A percentile compares a stretch with the other conserved stretches of the same genome.
These are phyloP conservation scores for Pseudogymnoascus sp. DNA, from an alignment of 2,329 filamentous ascomycete species.

Conservation along the genomic window DNA sequence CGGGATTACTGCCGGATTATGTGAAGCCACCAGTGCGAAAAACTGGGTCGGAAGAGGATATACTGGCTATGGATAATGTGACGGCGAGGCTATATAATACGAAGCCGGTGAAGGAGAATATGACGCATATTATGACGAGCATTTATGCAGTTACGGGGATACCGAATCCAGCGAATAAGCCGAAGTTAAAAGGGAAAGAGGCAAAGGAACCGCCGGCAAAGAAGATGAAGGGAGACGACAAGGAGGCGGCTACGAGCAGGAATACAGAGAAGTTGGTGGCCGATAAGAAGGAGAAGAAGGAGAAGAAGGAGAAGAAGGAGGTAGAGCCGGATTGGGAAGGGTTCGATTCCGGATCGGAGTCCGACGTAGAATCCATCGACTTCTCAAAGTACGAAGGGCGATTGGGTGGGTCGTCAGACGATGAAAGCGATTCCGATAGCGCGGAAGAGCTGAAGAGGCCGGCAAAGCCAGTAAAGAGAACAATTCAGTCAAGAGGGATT, in stretches of 20 bases:
- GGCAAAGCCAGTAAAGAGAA: conserved; percentile 10
- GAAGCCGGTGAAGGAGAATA: conserved; percentile 41
- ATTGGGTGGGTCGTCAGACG: conserved; percentile 26
- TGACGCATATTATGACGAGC: conserved; percentile 31
- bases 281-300: conserved; percentile 15
- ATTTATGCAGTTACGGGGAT: conserved; percentile 26
- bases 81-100: conserved; percentile 46
- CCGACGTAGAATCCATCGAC: conserved; percentile 14
- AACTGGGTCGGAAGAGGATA: conserved; percentile 22
- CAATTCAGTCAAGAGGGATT: conserved; percentile 8
- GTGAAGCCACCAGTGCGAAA: conserved; percentile 27
- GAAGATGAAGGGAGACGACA: not conserved
- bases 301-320: conserved; percentile 14
- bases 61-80: conserved; percentile 40
- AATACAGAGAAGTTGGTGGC: not conserved
- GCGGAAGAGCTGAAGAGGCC: conserved; percentile 18
- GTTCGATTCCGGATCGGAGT: conserved; percentile 15
- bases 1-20: conserved; percentile 35
- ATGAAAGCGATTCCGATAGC: conserved; percentile 22
- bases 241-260: not conserved
- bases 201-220: not conserved
- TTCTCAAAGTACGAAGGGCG: conserved; percentile 25
- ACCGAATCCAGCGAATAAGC: conserved; percentile 17
- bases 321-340: conserved; percentile 17
- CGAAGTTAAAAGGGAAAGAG: not conserved